phyloP scores from a whole-genome alignment of 352 stramenopile species.

The Sclerospora graminicola region DNA sequence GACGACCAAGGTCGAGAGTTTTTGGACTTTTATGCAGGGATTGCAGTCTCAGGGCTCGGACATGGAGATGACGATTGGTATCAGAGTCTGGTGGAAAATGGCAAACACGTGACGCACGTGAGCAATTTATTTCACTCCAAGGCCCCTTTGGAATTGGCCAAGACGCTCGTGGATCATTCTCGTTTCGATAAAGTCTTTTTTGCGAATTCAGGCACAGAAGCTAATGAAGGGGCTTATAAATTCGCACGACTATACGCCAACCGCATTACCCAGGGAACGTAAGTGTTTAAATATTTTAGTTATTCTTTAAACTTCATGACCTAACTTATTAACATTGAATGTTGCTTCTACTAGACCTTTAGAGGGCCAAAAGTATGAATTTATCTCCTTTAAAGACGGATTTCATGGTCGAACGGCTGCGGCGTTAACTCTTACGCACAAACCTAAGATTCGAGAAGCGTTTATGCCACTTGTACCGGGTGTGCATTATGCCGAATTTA shows the following conservation, averaged over 20 bases:
- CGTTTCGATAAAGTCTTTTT: slow-evolving; percentile 97
- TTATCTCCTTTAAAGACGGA: slow-evolving; percentile 83
- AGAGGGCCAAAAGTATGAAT: slow-evolving; percentile 72
- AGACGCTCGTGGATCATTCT: slow-evolving; percentile 94
- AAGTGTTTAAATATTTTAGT: slow-evolving; percentile 16
- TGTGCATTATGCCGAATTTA: slow-evolving; percentile 67
- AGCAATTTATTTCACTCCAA: slow-evolving; percentile 96
- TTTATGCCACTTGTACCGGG: slow-evolving; percentile 76
- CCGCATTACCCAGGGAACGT: slow-evolving; percentile 53
- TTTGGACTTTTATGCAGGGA: slow-evolving; percentile 93
- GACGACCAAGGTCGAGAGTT: slow-evolving; percentile 74
- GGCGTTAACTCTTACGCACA: slow-evolving; percentile 77
- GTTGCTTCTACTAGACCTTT: slow-evolving; percentile 22
- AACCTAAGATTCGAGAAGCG: slow-evolving; percentile 75
- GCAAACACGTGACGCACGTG: slow-evolving; percentile 88
- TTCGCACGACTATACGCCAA: slow-evolving; percentile 78
- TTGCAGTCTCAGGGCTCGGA: slow-evolving; percentile 79
- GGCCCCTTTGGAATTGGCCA: slow-evolving; percentile 88
- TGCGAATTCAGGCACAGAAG: slow-evolving; percentile 92
- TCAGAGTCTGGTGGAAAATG: slow-evolving; percentile 45
- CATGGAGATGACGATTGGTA: slow-evolving; percentile 88
- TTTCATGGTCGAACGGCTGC: slow-evolving; percentile 80
- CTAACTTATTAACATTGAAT: background rate
- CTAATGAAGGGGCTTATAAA: slow-evolving; percentile 84
- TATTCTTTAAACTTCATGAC: background rate